Base-by-base conservation (phyloP, 2,329 filamentous ascomycete species). In the Microcyclosporella mali region DNA sequence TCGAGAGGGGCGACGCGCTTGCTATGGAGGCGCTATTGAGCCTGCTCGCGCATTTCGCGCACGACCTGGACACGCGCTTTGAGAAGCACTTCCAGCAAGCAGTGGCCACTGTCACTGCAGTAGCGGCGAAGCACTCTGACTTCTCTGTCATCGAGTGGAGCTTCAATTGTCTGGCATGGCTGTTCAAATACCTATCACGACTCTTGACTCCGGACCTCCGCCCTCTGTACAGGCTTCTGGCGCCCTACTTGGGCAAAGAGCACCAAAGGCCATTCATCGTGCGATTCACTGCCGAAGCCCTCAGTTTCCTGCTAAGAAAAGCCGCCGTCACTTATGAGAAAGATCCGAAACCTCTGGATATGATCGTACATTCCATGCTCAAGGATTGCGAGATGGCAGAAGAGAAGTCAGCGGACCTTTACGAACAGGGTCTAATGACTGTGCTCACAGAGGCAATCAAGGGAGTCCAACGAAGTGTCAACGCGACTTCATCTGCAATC, bases 111-210 rank as follows among this genome's bases (percentile, higher is more conserved):
- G 80, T 98, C 41, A 78, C 86, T 30, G 79, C 80, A 12, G 77
- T 97, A 51, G 89, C 88, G 9, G 82, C 82, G 41, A 84, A 80
- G 56, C 80, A 86, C 40, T 75, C 85, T 43, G 84, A 86, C 58
- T 57, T 60, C 43, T 82, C 86, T 18, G 88, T 94, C n/a, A 86
- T 97, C 38, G 92, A 98, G 68, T 97, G 90, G 89, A 90, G 87
- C 38, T 98, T 98, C 67, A 88, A 84, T 10, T 89, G 87, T 55
- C 73, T 98, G 43, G 88, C 92, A 34, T 98, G 94, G 73, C 73
- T 97, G 31, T 95, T 98, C 77, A 98, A 98, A 63, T 97, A 97
- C 60, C 77, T 98, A 4, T 94, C 88, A 2, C 82, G 87, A 51
- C 75, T 97, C 0, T 68, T 98, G 16, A 85, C 92, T 0, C 84